These are phyloP conservation scores for Boeremia exigua DNA, from an alignment of 2,329 filamentous ascomycete genomes.

Conservation along the genomic window DNA sequence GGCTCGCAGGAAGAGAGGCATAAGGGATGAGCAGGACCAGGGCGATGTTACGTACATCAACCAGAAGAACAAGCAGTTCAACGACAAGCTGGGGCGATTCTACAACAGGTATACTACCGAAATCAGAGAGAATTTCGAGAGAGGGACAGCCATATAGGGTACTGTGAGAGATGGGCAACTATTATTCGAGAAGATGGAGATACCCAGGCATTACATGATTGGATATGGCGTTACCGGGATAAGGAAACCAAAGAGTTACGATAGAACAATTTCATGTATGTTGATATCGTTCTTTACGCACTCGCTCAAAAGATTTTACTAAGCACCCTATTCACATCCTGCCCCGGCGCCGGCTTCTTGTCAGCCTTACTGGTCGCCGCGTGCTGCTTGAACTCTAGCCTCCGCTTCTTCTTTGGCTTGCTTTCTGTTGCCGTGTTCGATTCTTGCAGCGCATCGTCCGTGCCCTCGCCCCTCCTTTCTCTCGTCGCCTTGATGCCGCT, in stretches of 20 bases:
- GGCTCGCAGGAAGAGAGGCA: conserved; percentile 81
- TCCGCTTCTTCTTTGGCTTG: conserved; percentile 37
- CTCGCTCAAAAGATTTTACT: conserved; percentile 44
- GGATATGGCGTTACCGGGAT: conserved; percentile 9
- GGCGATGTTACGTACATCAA: conserved; percentile 98
- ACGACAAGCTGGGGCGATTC: conserved; percentile 93
- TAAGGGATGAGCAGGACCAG: conserved; percentile 73
- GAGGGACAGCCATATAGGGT: conserved; percentile 85
- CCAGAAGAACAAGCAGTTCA: conserved; percentile 99
- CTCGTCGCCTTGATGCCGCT: conserved; percentile 62
- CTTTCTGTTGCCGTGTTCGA: conserved; percentile 17
- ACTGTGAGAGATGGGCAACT: neutral
- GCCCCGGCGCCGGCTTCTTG: conserved; percentile 40
- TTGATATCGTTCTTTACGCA: conserved; percentile 13
- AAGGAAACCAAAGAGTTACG: neutral
- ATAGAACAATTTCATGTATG: neutral
- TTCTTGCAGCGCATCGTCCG: conserved; percentile 22
- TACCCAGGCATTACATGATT: conserved; percentile 32
- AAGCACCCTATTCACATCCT: conserved; percentile 44
- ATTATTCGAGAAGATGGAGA: conserved; percentile 19
- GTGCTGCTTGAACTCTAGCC: conserved; percentile 71
- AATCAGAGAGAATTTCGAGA: conserved; percentile 96
- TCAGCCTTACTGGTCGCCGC: conserved; percentile 53
- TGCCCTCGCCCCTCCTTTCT: conserved; percentile 58
- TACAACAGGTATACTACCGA: conserved; percentile 99